A percentile compares a stretch with the other conserved stretches of the same genome.
Evolutionary conservation across 441 rosid species (phyloP).

Genomic region (Erodium texanum): DNA sequence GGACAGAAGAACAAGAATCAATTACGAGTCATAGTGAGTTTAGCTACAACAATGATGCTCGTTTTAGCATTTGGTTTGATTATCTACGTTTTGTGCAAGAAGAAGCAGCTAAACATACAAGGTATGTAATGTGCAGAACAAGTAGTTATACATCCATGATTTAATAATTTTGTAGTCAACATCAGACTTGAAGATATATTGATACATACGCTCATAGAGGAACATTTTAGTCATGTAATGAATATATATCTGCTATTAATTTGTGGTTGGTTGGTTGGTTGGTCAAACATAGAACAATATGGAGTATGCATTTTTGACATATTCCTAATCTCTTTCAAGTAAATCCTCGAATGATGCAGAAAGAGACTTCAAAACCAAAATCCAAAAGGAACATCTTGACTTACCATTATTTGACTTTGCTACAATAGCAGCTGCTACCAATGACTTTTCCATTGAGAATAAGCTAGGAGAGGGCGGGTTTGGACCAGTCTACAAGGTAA

Average conservation of each 20-base stretch:
- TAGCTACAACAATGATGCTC: background rate
- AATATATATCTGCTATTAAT: background rate
- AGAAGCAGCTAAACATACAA: background rate
- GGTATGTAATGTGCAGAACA: background rate
- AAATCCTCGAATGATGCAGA: background rate
- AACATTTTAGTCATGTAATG: background rate
- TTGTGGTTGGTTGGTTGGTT: background rate
- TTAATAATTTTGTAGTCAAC: too few relatives aligned
- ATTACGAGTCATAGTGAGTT: background rate
- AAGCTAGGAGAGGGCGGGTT: too few relatives aligned
- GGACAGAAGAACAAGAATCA: background rate
- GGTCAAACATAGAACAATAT: background rate
- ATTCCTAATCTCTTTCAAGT: background rate
- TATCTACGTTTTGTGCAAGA: background rate
- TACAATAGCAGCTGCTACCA: too few relatives aligned
- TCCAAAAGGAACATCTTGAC: constrained; percentile 16
- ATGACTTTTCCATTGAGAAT: too few relatives aligned
- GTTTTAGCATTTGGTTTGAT: background rate
- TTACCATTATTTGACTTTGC: too few relatives aligned
- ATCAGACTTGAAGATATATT: too few relatives aligned
- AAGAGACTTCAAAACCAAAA: background rate
- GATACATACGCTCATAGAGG: too few relatives aligned
- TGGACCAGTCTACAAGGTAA: constrained; percentile 29
- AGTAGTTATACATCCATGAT: background rate
- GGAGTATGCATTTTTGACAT: background rate